A percentile compares a stretch with the other conserved stretches of the same genome.
Evolutionary conservation across 2,329 filamentous ascomycete species (phyloP).

Genomic region (Cladophialophora immunda): DNA sequence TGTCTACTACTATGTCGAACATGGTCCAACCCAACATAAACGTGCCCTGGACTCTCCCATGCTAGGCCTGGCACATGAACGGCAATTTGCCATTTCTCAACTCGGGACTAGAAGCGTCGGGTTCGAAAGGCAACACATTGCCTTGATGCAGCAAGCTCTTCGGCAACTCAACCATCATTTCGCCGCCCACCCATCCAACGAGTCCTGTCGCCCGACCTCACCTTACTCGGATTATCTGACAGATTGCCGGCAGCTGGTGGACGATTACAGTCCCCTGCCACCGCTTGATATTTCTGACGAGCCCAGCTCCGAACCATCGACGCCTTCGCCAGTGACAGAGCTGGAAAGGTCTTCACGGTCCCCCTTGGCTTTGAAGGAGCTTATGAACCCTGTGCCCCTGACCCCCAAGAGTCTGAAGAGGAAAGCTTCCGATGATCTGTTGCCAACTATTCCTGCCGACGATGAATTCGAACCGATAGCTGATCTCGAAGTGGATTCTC

Average conservation of each 20-base stretch:
- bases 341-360: constrained; percentile 5
- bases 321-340: neutral
- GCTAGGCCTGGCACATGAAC: constrained; percentile 37
- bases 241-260: constrained; percentile 8
- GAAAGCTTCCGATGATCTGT: neutral
- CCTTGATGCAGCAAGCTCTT: constrained; percentile 20
- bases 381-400: constrained; percentile 21
- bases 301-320: neutral
- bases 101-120: constrained; percentile 22
- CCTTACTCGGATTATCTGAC: constrained; percentile 21
- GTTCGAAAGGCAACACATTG: constrained; percentile 33
- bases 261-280: constrained; percentile 4
- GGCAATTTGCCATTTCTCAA: constrained; percentile 37
- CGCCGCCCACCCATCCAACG: constrained; percentile 8
- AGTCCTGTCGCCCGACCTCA: constrained; percentile 18
- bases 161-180: constrained; percentile 11
- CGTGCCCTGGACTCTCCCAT: constrained; percentile 33
- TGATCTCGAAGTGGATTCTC: neutral
- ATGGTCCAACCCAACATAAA: constrained; percentile 29
- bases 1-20: constrained; percentile 26
- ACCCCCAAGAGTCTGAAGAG: constrained; percentile 9
- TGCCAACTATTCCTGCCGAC: neutral
- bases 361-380: constrained; percentile 12
- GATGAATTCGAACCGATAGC: neutral
- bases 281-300: constrained; percentile 8